Conservation (phyloP, 1,139 yeast genomes). For the Wickerhamomyces sp. region DNA sequence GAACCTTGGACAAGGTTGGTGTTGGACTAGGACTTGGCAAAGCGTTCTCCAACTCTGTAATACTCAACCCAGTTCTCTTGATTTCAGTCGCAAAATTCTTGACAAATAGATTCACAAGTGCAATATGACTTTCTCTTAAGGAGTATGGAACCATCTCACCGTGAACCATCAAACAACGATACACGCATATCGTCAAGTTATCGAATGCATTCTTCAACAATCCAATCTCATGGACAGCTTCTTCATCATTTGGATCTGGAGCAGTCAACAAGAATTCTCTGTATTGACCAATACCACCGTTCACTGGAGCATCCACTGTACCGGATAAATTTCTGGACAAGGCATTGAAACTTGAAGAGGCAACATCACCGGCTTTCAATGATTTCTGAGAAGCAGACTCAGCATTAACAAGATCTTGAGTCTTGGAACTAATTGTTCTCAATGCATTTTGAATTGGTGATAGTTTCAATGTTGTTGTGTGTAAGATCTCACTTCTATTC, state of each 20-base stretch:
- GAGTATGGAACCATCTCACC: constrained; percentile 56
- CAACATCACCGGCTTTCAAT: constrained; percentile 49
- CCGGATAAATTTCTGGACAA: constrained; percentile 78
- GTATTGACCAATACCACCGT: constrained; percentile 88
- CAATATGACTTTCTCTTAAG: constrained; percentile 60
- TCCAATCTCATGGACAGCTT: constrained; percentile 39
- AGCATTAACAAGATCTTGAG: constrained; percentile 64
- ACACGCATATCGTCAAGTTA: constrained; percentile 62
- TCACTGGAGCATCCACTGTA: constrained; percentile 88
- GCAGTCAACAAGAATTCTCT: constrained; percentile 56
- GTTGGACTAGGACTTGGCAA: constrained; percentile 7
- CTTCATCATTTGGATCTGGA: constrained; percentile 30
- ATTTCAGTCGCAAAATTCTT: constrained; percentile 71
- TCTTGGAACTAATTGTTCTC: constrained; percentile 60
- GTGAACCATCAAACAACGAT: constrained; percentile 65
- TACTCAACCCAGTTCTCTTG: constrained; percentile 23
- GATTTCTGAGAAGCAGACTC: constrained; percentile 59
- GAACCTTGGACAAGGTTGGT: constrained; percentile 16
- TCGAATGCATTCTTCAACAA: constrained; percentile 59
- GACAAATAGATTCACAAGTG: constrained; percentile 57
- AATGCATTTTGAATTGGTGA: constrained; percentile 89
- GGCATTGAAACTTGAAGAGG: constrained; percentile 51
- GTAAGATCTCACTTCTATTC: constrained; percentile 73
- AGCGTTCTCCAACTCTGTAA: constrained; percentile 19
- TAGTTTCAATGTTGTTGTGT: constrained; percentile 46